Conservation (phyloP, 192 early-diverging fungal genomes). For the Backusella psychrophila region DNA sequence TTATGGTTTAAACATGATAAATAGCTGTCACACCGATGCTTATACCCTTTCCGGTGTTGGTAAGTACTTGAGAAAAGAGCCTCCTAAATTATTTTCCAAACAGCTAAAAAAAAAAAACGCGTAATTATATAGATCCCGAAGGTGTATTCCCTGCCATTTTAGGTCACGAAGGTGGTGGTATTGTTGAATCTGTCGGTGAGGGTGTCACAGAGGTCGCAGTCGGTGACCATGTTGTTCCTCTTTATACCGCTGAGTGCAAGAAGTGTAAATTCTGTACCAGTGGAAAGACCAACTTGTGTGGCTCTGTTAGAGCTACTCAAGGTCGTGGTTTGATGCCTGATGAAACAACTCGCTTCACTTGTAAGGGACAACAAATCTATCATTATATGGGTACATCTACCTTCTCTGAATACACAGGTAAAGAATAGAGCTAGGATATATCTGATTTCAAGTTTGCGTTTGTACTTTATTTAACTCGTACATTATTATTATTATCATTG, state of each 20-base stretch:
- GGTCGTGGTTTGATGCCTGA: constrained; percentile 96
- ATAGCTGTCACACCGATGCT: constrained; percentile 90
- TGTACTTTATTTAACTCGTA: not conserved
- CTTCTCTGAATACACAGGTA: constrained; percentile 91
- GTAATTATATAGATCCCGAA: constrained; percentile 60
- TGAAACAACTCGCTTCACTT: constrained; percentile 85
- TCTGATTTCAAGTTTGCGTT: not conserved
- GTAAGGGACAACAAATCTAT: constrained; percentile 83
- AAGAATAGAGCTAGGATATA: not conserved
- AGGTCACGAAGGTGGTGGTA: constrained; percentile 93
- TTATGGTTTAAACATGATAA: constrained; percentile 17
- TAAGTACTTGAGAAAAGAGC: constrained; percentile 22
- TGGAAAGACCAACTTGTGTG: constrained; percentile 97
- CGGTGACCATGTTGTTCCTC: constrained; percentile 97
- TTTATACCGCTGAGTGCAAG: constrained; percentile 87
- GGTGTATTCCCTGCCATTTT: constrained; percentile 92
- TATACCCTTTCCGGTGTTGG: constrained; percentile 84
- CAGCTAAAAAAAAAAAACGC: not conserved
- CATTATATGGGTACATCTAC: constrained; percentile 98
- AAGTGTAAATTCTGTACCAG: constrained; percentile 98
- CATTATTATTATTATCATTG: not conserved
- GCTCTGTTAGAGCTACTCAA: constrained; percentile 87
- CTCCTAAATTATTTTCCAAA: constrained; percentile 25
- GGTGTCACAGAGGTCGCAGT: constrained; percentile 84
- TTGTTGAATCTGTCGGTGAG: constrained; percentile 96